Evolutionary conservation across 1,284 basidiomycete species (phyloP), one percentile per base, ranked within the genome.

Genomic region (Rhodotorula sp.): DNA sequence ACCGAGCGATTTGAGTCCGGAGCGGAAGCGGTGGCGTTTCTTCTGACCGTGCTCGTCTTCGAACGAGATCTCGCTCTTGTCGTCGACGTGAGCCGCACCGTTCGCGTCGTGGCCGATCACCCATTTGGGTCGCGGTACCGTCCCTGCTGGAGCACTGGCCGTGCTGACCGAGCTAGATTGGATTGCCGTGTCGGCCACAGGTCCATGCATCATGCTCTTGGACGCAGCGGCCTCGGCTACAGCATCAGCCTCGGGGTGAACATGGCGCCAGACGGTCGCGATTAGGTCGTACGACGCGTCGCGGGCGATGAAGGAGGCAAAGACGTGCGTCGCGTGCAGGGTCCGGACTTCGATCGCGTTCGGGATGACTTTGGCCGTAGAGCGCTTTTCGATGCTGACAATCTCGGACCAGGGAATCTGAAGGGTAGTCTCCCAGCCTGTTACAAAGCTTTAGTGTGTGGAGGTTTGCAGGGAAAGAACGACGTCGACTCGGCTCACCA

Each of bases 211-310:
- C 26, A 54, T 17, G 26, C 53, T 54, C 53, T 29, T 54, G 26
- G 14, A 48, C 6, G 30, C 44, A 7, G 24, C 64, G 58, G 2
- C 24, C 15, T 15, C 64, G 30, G 4, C 46, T n/a, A 17, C 66
- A 45, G 18, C 55, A 26, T 24, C 17, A 18, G 46, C 60, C 14
- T 89, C 88, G 0, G 95, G 94, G 64, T 91, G 88, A 6, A 89
- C 89, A 29, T 96, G 87, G 29, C 89, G 86, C 95, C 95, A 99
- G 69, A 98, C 92, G 79, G 96, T 96, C 79, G 87, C 88, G 60
- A 99, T 91, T 67, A 99, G 91, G 80, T 98, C 95, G 82, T 89
- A 96, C 0, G 94, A 93, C 30, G 92, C 93, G 81, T 99, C 95
- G 29, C 96, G 87, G 0, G 93, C 90, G 74, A 99, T 88, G 84